Evolutionary conservation across 164 flowering plant species (phyloP).

Genomic region (Nymphaea thermarum): DNA sequence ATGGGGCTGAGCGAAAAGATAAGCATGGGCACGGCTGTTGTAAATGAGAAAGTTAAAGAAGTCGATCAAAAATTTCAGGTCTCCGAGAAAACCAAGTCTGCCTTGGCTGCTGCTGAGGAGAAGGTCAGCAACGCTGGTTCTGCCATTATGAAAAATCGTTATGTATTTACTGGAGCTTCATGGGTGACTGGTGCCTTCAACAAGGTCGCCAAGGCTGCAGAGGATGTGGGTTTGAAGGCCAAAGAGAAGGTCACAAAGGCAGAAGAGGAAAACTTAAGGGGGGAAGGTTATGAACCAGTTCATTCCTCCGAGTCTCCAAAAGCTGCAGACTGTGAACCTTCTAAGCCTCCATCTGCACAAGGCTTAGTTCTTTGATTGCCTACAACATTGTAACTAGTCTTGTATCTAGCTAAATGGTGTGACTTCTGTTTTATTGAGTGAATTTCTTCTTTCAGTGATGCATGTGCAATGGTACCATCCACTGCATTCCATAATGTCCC

Average conservation of each 20-base stretch:
- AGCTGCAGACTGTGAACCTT: conserved; percentile 20
- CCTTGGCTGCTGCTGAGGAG: conserved; percentile 81
- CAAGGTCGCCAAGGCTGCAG: conserved; percentile 80
- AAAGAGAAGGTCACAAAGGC: conserved; percentile 62
- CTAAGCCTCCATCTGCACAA: conserved; percentile 35
- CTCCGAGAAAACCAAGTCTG: conserved; percentile 83
- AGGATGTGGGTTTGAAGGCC: conserved; percentile 74
- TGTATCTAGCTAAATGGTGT: background rate
- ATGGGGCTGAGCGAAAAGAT: conserved; percentile 79
- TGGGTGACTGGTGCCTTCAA: conserved; percentile 84
- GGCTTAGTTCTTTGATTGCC: conserved; percentile 40
- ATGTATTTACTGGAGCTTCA: conserved; percentile 57
- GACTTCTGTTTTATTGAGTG: too few species aligned
- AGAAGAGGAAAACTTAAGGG: conserved; percentile 54
- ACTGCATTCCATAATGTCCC: too few species aligned
- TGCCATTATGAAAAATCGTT: conserved; percentile 78
- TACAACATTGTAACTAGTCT: background rate
- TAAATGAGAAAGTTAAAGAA: conserved; percentile 70
- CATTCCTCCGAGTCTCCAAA: conserved; percentile 51
- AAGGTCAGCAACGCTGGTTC: conserved; percentile 76
- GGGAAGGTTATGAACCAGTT: conserved; percentile 44
- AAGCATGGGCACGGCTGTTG: conserved; percentile 51
- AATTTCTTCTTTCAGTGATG: too few species aligned
- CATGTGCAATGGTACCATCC: too few species aligned
- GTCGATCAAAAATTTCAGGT: conserved; percentile 89